Base-by-base conservation (phyloP, 2,329 filamentous ascomycete genomes). In the Phialophora macrospora region DNA sequence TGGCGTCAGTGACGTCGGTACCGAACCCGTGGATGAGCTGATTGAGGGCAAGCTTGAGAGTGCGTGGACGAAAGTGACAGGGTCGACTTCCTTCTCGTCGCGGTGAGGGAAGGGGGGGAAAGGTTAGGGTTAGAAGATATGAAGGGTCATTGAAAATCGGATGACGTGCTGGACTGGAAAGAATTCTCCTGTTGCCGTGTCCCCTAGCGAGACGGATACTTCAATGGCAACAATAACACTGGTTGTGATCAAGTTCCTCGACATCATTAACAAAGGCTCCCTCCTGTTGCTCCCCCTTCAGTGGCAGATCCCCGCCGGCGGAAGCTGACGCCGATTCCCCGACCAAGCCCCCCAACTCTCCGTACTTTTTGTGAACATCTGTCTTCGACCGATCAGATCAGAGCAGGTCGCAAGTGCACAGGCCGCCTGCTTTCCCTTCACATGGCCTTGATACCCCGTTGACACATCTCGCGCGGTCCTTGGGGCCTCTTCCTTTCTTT, bases 11-110 rank as follows among this genome's bases (percentile, higher is more conserved):
- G 67, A 67, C 14, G 66, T 68, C 26, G 70, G 65, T 7, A 32
- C 58, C 7, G 61, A 59, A 52, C 52, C 65, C 5, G 68, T 67
- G 8, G 65, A 70, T 30, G 71, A 72, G 34, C 55, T 70, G 70
- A 68, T 72, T 20, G 68, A 71, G 57, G 70, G 64, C 32, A 69
- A 71, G 38, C 59, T 72, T 34, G 70, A 72, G 62, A 72, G 70
- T 62, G 70, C 71, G 6, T 72, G 71, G 71, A 70, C 67, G 11
- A 71, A 68, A 59, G 67, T 72, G 12, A 63, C 70, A 11, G 67
- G 65, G 17, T 63, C 67, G n/a, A 65, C 64, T 20, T 51, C 46
- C 26, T 67, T 69, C 30, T 59, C 62, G 28, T 64, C 64, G 6
- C 60, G 64, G 38, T 67, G 62, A 69, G 20, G 41, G 8, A 30